Percentiles rank a stretch among this genome's conserved stretches.
Conservation (phyloP, 768 basidiomycete genomes). For the Podaxis sp. region DNA sequence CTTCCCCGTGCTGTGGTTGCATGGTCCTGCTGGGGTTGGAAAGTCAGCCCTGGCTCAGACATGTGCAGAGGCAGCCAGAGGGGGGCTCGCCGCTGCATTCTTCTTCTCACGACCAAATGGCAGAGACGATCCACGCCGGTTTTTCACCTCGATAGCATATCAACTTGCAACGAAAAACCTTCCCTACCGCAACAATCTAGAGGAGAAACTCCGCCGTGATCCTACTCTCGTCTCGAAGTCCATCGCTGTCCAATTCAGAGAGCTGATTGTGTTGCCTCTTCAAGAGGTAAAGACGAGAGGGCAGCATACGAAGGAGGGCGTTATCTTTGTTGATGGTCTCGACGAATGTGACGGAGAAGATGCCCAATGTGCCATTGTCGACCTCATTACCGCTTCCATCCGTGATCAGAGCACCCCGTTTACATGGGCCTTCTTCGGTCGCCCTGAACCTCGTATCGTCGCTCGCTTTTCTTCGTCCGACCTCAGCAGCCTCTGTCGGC, state of each 20-base stretch:
- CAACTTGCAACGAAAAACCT: background rate
- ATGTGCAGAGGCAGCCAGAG: background rate
- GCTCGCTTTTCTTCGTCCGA: background rate
- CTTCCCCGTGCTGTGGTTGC: background rate
- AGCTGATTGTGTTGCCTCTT: background rate
- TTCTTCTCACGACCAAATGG: background rate
- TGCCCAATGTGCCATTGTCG: background rate
- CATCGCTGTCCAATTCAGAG: background rate
- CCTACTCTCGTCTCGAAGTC: background rate
- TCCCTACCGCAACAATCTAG: background rate
- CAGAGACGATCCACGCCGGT: background rate
- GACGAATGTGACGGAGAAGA: background rate
- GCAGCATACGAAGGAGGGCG: background rate
- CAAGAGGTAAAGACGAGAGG: background rate
- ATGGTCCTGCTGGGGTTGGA: conserved; percentile 1
- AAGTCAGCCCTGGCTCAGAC: background rate
- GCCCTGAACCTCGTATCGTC: background rate
- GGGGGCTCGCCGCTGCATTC: background rate
- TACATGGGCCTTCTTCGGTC: conserved; percentile 1
- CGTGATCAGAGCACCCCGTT: background rate
- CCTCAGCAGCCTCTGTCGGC: background rate
- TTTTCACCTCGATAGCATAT: background rate
- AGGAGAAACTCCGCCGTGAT: background rate
- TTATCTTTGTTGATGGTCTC: background rate
- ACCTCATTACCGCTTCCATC: background rate